Evolutionary conservation across 106 monocot genomes (phyloP).

Genomic region (Platanthera guangdongensis): DNA sequence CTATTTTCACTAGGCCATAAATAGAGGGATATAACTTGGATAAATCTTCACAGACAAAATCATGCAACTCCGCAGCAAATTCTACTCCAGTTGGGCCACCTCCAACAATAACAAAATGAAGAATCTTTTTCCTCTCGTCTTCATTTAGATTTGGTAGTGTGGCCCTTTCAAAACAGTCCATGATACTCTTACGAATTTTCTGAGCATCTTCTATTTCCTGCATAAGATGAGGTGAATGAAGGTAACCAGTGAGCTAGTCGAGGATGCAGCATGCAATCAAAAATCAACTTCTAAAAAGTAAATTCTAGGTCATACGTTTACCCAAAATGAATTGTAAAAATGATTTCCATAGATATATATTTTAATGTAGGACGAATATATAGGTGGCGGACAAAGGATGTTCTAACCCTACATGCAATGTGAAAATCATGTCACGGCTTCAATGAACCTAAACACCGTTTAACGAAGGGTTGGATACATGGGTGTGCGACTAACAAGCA

Average conservation of each 20-base stretch:
- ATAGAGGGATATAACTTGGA: constrained; percentile 40
- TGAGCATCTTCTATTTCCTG: constrained; percentile 15
- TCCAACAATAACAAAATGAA: constrained; percentile 19
- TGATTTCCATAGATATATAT: not conserved
- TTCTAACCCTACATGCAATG: too few relatives aligned
- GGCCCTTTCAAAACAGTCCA: constrained; percentile 15
- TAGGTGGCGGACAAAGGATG: too few relatives aligned
- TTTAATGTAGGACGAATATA: too few relatives aligned
- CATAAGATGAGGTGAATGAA: not conserved
- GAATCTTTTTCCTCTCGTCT: constrained; percentile 8
- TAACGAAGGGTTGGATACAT: too few relatives aligned
- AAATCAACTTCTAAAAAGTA: not conserved
- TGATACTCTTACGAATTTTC: constrained; percentile 11
- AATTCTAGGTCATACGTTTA: not conserved
- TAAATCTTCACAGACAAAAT: constrained; percentile 54
- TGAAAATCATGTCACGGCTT: too few relatives aligned
- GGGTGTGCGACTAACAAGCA: too few relatives aligned
- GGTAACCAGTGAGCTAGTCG: not conserved
- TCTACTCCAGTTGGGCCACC: constrained; percentile 73
- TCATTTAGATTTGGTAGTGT: constrained; percentile 11
- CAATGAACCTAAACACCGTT: too few relatives aligned
- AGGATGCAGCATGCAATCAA: not conserved
- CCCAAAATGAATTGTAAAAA: too few relatives aligned
- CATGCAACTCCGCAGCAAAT: constrained; percentile 75
- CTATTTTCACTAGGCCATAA: constrained; percentile 38